Evolutionary conservation across 164 flowering plant species (phyloP), one percentile per base, ranked within the genome.

Genomic region (Vitis rotundifolia): DNA sequence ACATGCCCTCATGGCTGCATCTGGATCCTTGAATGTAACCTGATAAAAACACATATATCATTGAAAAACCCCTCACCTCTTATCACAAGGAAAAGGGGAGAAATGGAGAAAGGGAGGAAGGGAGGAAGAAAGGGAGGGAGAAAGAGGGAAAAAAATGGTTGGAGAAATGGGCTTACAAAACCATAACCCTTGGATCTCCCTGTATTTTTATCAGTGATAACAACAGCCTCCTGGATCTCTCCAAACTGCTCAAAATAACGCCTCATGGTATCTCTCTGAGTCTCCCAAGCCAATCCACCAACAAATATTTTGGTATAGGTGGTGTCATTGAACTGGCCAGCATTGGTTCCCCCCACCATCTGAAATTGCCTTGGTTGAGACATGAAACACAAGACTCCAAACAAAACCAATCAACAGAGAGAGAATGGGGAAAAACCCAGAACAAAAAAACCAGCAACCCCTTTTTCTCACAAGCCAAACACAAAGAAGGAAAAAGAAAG

Each of bases 201-300:
- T 0, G 91, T 83, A 71, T 78, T 78, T 75, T 83, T 88, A 37
- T 86, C 91, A 5, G 87, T 84, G 73, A 88, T 86, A 18, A 88
- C 88, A 47, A 86, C 91, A 48, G 91, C 89, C 70, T 88, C 91
- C 56, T 72, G 72, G 70, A 88, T 88, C 74, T 88, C 89, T 28
- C 91, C 91, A 79, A 88, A 88, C 78, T 88, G 91, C 72, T 86
- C 89, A 71, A 88, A 88, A 72, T 88, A 88, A 61, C 84, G 76
- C 61, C 79, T 75, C 91, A 88, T 84, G 11, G 89, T 83, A 14
- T 87, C 91, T 70, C 86, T 82, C 57, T 83, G 84, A 12, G 90
- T 89, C 81, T 85, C 91, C 94, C 90, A 86, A 66, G 89, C 90
- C 80, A 88, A 78, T 9, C 90, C 94, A 22, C 90, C 91, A 11